These are phyloP conservation scores for Sporothrix globosa DNA, from an alignment of 2,329 filamentous ascomycete genomes.

Conservation along the genomic window DNA sequence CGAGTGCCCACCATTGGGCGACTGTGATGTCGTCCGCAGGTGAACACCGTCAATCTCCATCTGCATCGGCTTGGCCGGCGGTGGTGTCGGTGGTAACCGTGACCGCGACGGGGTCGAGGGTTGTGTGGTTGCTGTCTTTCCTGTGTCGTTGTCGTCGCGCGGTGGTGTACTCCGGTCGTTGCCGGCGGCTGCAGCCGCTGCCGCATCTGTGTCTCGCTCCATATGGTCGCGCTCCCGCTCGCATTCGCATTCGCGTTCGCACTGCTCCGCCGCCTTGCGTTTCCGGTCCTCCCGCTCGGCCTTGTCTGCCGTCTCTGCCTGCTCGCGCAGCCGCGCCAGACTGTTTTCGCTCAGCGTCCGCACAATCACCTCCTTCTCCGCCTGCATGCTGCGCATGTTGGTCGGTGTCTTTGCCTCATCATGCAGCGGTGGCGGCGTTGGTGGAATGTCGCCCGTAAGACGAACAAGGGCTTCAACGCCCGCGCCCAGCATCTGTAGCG, in stretches of 20 bases:
- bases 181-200: not conserved
- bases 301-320: constrained; percentile 49
- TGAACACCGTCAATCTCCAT: constrained; percentile 57
- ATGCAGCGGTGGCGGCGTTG: constrained; percentile 70
- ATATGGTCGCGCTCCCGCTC: too few species aligned
- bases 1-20: not conserved
- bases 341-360: constrained; percentile 61
- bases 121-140: not conserved
- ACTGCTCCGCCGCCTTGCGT: not conserved
- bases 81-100: constrained; percentile 34
- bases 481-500: constrained; percentile 76
- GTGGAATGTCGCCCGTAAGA: constrained; percentile 76
- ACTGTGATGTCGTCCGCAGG: constrained; percentile 43
- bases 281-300: constrained; percentile 37
- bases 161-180: constrained; percentile 30
- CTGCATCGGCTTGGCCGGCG: constrained; percentile 35
- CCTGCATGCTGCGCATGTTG: constrained; percentile 65
- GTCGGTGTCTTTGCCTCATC: constrained; percentile 57
- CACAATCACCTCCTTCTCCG: constrained; percentile 64
- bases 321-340: constrained; percentile 51
- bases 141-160: constrained; percentile 28
- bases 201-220: too few species aligned
- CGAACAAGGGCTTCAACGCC: constrained; percentile 71
- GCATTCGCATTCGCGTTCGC: too few species aligned
- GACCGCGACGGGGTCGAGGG: constrained; percentile 11